Conservation (phyloP, 2,329 filamentous ascomycete species). For the Chaetoscypha palmicola region DNA sequence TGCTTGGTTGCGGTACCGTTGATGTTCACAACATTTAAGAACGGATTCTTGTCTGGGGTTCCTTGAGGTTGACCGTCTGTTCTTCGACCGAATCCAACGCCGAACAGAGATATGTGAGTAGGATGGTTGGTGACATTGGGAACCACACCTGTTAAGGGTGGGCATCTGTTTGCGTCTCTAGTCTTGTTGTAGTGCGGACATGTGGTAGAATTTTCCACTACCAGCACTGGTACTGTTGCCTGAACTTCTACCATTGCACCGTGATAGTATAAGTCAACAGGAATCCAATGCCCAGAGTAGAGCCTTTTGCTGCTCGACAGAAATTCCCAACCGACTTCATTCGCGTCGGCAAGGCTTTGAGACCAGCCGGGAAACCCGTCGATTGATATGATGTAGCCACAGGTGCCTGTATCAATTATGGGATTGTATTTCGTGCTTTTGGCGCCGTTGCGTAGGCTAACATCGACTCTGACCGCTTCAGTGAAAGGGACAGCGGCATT, state of each 20-base stretch:
- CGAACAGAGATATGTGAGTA: constrained; percentile 3
- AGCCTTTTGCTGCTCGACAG: constrained; percentile 9
- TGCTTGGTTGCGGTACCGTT: neutral
- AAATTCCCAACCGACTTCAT: constrained; percentile 9
- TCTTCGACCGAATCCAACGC: constrained; percentile 10
- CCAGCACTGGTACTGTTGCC: constrained; percentile 7
- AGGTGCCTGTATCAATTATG: constrained; percentile 8
- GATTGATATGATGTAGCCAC: constrained; percentile 9
- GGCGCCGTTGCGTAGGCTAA: neutral
- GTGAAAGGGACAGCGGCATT: neutral
- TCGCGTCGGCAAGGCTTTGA: neutral
- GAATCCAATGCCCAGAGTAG: constrained; percentile 10
- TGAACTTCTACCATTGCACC: neutral
- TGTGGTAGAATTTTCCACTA: neutral
- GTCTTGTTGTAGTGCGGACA: constrained; percentile 8
- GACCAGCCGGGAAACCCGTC: constrained; percentile 5
- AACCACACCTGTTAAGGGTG: neutral
- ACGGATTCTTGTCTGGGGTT: constrained; percentile 13
- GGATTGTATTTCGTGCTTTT: neutral
- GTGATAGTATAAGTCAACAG: constrained; percentile 5
- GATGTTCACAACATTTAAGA: constrained; percentile 8
- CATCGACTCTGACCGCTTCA: neutral
- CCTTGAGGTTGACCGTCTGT: constrained; percentile 13
- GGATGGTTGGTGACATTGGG: constrained; percentile 3
- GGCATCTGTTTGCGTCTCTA: constrained; percentile 5